These are phyloP conservation scores for Sporothrix humicola DNA, from an alignment of 2,329 filamentous ascomycete species.

Conservation along the genomic window DNA sequence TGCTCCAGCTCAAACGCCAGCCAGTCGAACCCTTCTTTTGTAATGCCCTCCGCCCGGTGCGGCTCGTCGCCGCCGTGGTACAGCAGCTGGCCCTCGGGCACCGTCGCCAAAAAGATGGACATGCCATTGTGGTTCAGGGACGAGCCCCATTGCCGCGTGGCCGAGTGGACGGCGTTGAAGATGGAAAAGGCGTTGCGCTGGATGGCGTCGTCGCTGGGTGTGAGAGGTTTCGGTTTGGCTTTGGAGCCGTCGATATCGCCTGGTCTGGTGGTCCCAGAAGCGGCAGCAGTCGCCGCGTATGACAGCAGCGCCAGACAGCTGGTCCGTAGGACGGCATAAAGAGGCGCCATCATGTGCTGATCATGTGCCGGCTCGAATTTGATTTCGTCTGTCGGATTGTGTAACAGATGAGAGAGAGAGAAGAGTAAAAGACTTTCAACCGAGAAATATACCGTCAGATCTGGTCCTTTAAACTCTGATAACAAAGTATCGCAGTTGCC, in stretches of 20 bases:
- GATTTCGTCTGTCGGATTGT: too few relatives aligned
- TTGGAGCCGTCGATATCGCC: background rate
- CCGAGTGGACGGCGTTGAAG: slow-evolving; percentile 75
- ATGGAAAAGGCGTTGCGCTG: slow-evolving; percentile 64
- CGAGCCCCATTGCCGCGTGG: slow-evolving; percentile 76
- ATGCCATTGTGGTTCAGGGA: slow-evolving; percentile 77
- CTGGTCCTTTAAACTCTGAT: background rate
- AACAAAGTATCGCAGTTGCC: background rate
- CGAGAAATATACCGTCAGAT: background rate
- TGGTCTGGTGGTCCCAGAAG: background rate
- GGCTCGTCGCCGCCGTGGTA: slow-evolving; percentile 66
- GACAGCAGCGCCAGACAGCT: background rate
- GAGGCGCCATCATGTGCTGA: background rate
- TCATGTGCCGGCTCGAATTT: background rate
- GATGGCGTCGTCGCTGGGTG: slow-evolving; percentile 49
- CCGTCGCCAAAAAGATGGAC: slow-evolving; percentile 68
- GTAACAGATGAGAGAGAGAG: too few relatives aligned
- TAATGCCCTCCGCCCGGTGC: slow-evolving; percentile 52
- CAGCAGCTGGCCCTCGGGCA: slow-evolving; percentile 68
- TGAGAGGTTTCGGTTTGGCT: slow-evolving; percentile 36
- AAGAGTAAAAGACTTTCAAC: too few relatives aligned
- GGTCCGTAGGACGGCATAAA: background rate
- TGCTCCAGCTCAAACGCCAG: slow-evolving; percentile 80
- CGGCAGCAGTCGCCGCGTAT: background rate
- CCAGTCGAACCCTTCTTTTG: slow-evolving; percentile 61